Evolutionary conservation across 768 basidiomycete species (phyloP).

Genomic region (Podaxis sp.): DNA sequence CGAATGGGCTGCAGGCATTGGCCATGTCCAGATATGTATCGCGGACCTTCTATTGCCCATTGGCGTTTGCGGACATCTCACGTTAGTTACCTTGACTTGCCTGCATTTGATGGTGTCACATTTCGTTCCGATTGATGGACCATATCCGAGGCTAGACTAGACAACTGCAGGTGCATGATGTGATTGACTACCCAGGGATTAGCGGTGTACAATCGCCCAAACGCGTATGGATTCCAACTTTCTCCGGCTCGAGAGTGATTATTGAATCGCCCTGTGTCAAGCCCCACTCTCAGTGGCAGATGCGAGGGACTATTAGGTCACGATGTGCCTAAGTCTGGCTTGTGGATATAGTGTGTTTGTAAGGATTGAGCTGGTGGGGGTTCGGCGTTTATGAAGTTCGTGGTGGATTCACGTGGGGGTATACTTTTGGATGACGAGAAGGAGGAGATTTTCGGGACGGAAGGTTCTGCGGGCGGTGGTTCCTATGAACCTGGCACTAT

Average conservation of each 20-base stretch:
- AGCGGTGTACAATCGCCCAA: slow-evolving; percentile 29
- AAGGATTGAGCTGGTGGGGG: not conserved
- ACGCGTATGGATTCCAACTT: slow-evolving; percentile 19
- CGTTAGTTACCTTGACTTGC: slow-evolving; percentile 32
- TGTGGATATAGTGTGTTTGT: slow-evolving; percentile 26
- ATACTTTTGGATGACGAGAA: slow-evolving; percentile 27
- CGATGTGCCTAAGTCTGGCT: slow-evolving; percentile 51
- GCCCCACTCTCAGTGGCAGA: slow-evolving; percentile 34
- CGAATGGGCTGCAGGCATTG: slow-evolving; percentile 37
- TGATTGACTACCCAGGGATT: not conserved
- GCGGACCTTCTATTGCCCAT: not conserved
- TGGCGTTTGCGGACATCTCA: not conserved
- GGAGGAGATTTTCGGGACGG: slow-evolving; percentile 17
- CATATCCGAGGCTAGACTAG: slow-evolving; percentile 29
- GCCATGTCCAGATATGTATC: slow-evolving; percentile 27
- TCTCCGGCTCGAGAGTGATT: not conserved
- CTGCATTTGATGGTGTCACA: slow-evolving; percentile 31
- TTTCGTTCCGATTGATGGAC: slow-evolving; percentile 16
- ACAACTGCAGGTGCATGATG: slow-evolving; percentile 22
- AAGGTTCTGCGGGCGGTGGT: not conserved
- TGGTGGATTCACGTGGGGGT: slow-evolving; percentile 32
- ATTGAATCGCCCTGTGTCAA: slow-evolving; percentile 29
- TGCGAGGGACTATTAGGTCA: slow-evolving; percentile 36
- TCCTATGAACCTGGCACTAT: slow-evolving; percentile 21
- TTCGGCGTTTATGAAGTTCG: slow-evolving; percentile 25